Evolutionary conservation across 495 filamentous ascomycete genomes (phyloP), one percentile per base, ranked within the genome.

Genomic region (Aspergillus conjunctus): DNA sequence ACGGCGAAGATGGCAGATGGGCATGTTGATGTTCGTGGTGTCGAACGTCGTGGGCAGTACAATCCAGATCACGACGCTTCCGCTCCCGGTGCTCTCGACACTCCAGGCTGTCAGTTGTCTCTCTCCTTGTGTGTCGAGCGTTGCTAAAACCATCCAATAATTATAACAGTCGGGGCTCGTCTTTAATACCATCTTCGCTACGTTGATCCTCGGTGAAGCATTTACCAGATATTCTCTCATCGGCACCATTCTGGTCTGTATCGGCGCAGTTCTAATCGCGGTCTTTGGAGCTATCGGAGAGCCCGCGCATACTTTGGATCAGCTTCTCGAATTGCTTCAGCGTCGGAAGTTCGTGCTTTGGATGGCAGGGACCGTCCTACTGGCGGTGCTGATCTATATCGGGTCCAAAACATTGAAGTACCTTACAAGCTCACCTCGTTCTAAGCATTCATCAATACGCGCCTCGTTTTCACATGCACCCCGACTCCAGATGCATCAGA

Each of bases 101-200:
- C 81, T 99, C 20, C 94, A 99, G 77, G 94, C 94, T 33, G 85
- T 88, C 74, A 71, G 79, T 76, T 18, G 5, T 56, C 54, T 45
- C 58, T 51, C 26, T 45, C 30, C 12, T 33, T 26, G 3, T 49
- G 31, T 34, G 22, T 18, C 34, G n/a, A 59, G 15, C 48, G 20
- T 51, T 51, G 33, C 61, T 66, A 39, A 70, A 48, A 48, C 8
- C 11, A 21, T 48, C 44, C 14, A 17, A 15, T 12, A 5, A 14
- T 5, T 26, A 26, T 22, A 58, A 64, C 56, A 86, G 70, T 95
- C 92, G 48, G 94, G 94, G 21, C 82, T 99, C 32, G 94, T 98
- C 32, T 99, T 99, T 79, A 99, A 99, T 78, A 96, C 93, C 39
- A 90, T 97, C 59, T 97, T 94, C 74, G 94, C 94, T 43, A 93